A percentile compares a stretch with the other conserved stretches of the same genome.
Evolutionary conservation across 768 basidiomycete species (phyloP).

Genomic region (Suillus subaureus): DNA sequence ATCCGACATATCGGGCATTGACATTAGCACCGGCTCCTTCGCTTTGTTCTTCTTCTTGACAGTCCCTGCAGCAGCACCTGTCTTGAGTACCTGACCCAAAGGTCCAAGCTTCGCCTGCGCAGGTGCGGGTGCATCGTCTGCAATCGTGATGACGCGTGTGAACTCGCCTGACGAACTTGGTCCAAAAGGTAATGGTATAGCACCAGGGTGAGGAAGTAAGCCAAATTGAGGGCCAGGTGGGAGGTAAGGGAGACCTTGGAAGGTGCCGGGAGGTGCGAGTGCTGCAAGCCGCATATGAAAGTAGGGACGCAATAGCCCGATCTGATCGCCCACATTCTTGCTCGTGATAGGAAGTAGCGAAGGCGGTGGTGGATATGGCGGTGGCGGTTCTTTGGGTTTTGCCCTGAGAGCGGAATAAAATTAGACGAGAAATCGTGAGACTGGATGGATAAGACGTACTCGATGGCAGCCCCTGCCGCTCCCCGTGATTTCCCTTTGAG

Average conservation of each 20-base stretch:
- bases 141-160: conserved; percentile 41
- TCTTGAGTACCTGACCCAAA: conserved; percentile 70
- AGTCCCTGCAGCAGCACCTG: conserved; percentile 41
- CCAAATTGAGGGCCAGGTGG: conserved; percentile 12
- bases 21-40: conserved; percentile 26
- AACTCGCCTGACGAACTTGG: conserved; percentile 19
- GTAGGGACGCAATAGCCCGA: conserved; percentile 81
- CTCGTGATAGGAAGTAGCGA: conserved; percentile 74
- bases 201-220: conserved; percentile 14
- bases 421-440: conserved; percentile 4
- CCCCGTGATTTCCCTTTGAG: conserved; percentile 63
- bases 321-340: conserved; percentile 71
- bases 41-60: conserved; percentile 64
- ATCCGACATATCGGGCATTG: conserved; percentile 21
- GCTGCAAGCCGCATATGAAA: conserved; percentile 60
- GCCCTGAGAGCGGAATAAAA: conserved; percentile 37
- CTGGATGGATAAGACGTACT: conserved; percentile 44
- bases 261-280: conserved; percentile 35
- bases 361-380: conserved; percentile 84
- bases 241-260: conserved; percentile 5
- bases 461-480: conserved; percentile 40
- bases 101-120: conserved; percentile 77
- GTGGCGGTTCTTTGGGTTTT: conserved; percentile 73
- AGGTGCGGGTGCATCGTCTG: conserved; percentile 64
- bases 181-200: conserved; percentile 19